These are phyloP conservation scores for Brasenia schreberi DNA, from an alignment of 164 flowering plant genomes.

Conservation along the genomic window DNA sequence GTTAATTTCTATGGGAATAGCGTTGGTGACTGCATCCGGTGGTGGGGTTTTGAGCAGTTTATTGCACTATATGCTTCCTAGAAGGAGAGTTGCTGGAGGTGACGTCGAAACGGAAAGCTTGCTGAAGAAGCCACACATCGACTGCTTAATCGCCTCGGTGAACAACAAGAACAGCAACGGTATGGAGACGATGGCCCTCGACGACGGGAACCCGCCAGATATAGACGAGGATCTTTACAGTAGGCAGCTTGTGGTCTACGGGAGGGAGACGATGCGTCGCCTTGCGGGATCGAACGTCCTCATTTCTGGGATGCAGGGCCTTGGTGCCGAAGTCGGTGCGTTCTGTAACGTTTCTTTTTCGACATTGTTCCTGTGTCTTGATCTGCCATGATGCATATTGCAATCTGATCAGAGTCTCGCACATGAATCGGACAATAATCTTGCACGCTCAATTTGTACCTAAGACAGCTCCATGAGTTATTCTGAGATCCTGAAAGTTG, in stretches of 20 bases:
- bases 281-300: slow-evolving; percentile 79
- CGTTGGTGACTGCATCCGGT: not conserved
- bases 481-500: too few relatives aligned
- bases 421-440: too few relatives aligned
- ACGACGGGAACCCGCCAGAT: slow-evolving; percentile 29
- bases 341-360: not conserved
- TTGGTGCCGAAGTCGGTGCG: slow-evolving; percentile 92
- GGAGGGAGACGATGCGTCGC: slow-evolving; percentile 89
- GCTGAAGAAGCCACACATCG: slow-evolving; percentile 28
- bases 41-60: slow-evolving; percentile 32
- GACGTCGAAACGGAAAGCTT: slow-evolving; percentile 9
- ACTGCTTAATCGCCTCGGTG: slow-evolving; percentile 7
- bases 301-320: slow-evolving; percentile 87
- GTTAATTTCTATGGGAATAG: not conserved
- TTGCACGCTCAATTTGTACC: too few relatives aligned
- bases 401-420: too few relatives aligned
- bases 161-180: slow-evolving; percentile 7
- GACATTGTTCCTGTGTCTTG: too few relatives aligned
- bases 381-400: too few relatives aligned
- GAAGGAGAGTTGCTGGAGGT: slow-evolving; percentile 34
- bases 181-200: slow-evolving; percentile 16
- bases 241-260: slow-evolving; percentile 91
- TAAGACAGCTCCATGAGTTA: too few relatives aligned
- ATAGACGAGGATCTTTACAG: slow-evolving; percentile 97
- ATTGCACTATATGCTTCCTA: slow-evolving; percentile 50